Evolutionary conservation across 192 early-diverging fungal genomes (phyloP), one percentile per base, ranked within the genome.

Genomic region (Dissophora globulifera): DNA sequence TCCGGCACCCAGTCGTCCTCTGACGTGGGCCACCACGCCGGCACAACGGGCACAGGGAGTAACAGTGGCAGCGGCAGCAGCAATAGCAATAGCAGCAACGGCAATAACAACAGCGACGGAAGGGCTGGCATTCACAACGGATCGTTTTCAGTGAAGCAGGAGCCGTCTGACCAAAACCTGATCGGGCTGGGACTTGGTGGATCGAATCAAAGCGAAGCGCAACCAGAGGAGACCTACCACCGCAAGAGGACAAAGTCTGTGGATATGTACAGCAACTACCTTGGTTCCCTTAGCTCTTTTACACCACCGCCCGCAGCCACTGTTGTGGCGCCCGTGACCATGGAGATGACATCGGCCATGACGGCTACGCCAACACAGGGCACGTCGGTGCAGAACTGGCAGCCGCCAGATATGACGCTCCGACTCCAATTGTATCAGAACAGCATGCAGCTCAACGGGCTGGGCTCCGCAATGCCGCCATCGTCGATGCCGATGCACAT

Each of bases 191-290:
- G 72, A 35, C 63, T 76, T 7, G 63, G 63, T 11, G 64, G 46
- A 17, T 50, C 63, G 13, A 50, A 43, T 30, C 30, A 33, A 38
- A 31, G 35, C 19, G 57, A 61, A 1, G 50, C 46, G 19, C 45
- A 35, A 23, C 31, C 64, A 0, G 72, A 76, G 17, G 72, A 76
- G 40, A 45, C 58, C 2, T 76, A 76, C 29, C 72, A 76, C 29
- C 72, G 72, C 20, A 76, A 76, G 52, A 52, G 72, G 20, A 76
- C 72, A 40, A 76, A 76, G 31, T 76, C 72, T 8, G 72, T 76
- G 17, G 72, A 76, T 49, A 76, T 67, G 72, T 76, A 76, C 30
- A 76, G 63, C 25, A 76, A 43, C 41, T 55, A 62, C 29, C 50
- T 76, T 45, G 58, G 51, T 17, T 32, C 50, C 1, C 23, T 76